A percentile compares a stretch with the other conserved stretches of the same genome.
Evolutionary conservation across 1,139 yeast species (phyloP).

Genomic region (Hyphopichia khmerensis): DNA sequence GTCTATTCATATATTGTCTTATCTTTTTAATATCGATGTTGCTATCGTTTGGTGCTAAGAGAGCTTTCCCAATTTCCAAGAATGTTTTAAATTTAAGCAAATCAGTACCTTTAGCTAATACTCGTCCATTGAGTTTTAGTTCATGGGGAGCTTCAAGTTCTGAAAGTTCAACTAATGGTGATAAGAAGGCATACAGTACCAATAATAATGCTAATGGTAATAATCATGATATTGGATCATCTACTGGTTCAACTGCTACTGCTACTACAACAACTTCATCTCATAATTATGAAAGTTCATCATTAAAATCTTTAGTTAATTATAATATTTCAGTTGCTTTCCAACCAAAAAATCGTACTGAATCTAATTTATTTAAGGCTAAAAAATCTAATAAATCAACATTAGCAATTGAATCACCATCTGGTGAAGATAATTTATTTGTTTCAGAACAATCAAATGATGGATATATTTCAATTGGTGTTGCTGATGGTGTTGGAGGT

Average conservation of each 20-base stretch:
- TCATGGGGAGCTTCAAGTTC: conserved; percentile 13
- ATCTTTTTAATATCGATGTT: conserved; percentile 24
- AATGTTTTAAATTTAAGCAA: conserved; percentile 8
- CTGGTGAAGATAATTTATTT: conserved; percentile 89
- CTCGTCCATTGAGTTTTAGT: conserved; percentile 15
- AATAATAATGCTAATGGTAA: neutral
- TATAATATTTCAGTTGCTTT: conserved; percentile 67
- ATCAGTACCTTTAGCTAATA: conserved; percentile 9
- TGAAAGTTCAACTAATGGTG: neutral
- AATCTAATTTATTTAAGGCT: conserved; percentile 38
- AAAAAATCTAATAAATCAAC: conserved; percentile 27
- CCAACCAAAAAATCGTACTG: conserved; percentile 67
- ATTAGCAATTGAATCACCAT: conserved; percentile 50
- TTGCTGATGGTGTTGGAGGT: conserved; percentile 98
- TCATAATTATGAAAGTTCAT: conserved; percentile 16
- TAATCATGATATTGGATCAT: conserved; percentile 11
- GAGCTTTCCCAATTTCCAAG: conserved; percentile 13
- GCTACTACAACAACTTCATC: conserved; percentile 15
- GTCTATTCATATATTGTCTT: neutral
- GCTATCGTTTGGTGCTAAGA: conserved; percentile 25
- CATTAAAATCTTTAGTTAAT: conserved; percentile 23
- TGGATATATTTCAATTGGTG: conserved; percentile 69
- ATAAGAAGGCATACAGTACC: neutral
- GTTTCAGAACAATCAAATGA: conserved; percentile 45
- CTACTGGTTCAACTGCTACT: conserved; percentile 9